Evolutionary conservation across 257 asterid species (phyloP), one percentile per base, ranked within the genome.

Genomic region (Misopates orontium): DNA sequence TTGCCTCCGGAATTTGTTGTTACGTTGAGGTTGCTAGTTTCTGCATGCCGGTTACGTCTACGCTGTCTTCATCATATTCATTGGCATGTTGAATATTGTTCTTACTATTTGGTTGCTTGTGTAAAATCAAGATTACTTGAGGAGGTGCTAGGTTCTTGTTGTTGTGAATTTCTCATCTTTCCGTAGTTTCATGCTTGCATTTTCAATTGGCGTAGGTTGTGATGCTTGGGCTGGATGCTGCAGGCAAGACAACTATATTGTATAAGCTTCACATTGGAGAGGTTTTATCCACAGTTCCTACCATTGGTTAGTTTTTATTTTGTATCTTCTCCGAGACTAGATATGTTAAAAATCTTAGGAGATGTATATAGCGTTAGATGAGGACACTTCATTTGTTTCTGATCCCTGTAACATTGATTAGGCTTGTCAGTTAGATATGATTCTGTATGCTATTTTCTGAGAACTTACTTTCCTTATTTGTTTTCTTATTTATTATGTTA

Each of bases 151-250:
- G 51, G 62, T 25, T 28, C 56, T 8, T 65, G 28, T 47, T 52
- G 50, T 57, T 52, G 58, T 31, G 53, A 25, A 31, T 64, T 50
- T 11, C 4, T 45, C 12, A 17, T 8, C 10, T 19, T 22, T 16
- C 25, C 56, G 4, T 20, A 8, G 19, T 10, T 9, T 51, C 61
- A 20, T 64, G 23, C 60, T 64, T 51, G 16, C 24, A 16, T 22
- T 52, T 51, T 25, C n/a, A 59, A 57, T 67, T 72, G 68, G 39
- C 44, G 47, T 66, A 94, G 99, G 99, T 94, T 78, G 98, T 94
- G 73, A 94, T 90, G 99, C 96, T 94, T 72, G 99, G 99, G 53
- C 86, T 94, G 67, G 99, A 94, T 78, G 98, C 98, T 55, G 99
- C 99, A 82, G 99, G 99, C 58, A 94, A 94, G 91, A 94, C 99